phyloP scores from a whole-genome alignment of 2,329 filamentous ascomycete genomes.

The Allantophomopsis cytisporea region DNA sequence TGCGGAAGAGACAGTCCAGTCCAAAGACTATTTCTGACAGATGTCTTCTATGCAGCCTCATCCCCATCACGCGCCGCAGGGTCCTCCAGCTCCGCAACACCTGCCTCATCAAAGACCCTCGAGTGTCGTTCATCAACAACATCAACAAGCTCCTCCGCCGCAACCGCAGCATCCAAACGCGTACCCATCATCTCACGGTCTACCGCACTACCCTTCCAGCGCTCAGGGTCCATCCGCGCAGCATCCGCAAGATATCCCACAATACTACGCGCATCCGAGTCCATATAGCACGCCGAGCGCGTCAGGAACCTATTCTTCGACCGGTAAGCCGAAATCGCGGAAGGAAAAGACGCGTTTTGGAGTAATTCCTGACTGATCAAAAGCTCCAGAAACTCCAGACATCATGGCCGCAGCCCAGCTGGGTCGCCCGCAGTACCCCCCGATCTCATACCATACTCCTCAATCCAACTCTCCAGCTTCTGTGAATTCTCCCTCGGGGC shows the following conservation, averaged over 20 bases:
- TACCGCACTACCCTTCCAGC: constrained; percentile 55
- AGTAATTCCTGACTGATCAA: constrained; percentile 8
- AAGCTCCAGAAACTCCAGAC: constrained; percentile 38
- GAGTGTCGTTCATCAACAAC: constrained; percentile 56
- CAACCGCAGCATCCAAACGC: constrained; percentile 48
- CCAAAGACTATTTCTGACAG: constrained; percentile 5
- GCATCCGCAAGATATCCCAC: constrained; percentile 53
- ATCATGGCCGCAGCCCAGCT: constrained; percentile 54
- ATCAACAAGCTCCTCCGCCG: constrained; percentile 43
- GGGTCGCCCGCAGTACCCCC: constrained; percentile 65
- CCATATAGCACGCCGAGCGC: constrained; percentile 75
- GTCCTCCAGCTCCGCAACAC: constrained; percentile 48
- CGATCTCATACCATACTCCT: constrained; percentile 82
- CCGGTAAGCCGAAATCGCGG: constrained; percentile 46
- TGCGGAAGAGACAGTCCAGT: too few relatives aligned
- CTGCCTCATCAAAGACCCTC: constrained; percentile 60
- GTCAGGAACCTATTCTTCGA: constrained; percentile 73
- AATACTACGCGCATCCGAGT: constrained; percentile 71
- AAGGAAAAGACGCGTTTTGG: constrained; percentile 4
- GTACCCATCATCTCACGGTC: constrained; percentile 55
- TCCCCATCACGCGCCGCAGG: constrained; percentile 60
- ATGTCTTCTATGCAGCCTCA: constrained; percentile 46
- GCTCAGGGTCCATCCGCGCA: constrained; percentile 48
- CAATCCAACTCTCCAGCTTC: constrained; percentile 92
- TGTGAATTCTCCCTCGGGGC: constrained; percentile 75